Base-by-base conservation (phyloP, 164 flowering plant genomes). In the Vitis cinerea region DNA sequence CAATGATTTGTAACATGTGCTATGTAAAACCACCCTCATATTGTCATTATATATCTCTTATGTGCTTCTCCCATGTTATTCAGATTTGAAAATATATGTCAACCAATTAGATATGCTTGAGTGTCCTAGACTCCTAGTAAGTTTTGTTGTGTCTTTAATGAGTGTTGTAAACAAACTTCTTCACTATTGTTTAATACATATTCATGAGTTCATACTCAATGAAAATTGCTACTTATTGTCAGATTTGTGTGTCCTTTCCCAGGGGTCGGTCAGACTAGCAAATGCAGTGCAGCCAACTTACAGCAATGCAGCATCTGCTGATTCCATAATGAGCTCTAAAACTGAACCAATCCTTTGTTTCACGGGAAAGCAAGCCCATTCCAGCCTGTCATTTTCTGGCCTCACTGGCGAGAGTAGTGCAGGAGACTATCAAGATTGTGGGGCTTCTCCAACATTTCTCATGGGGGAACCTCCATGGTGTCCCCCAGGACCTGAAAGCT, bases 271-370 rank as follows among this genome's bases (percentile, higher is more conserved):
- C 64, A 85, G 83, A 76, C 65, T 74, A 54, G 59, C 55, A 13
- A 91, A 76, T 72, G 75, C 71, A n/a, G 23, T 74, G 69, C 89
- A 87, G 80, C 90, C 94, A 63, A 84, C 91, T 17, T 84, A 87
- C 84, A 91, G 96, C 83, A 88, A 86, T 82, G 88, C 83, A 54
- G 87, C 84, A 53, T 95, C 99, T 75, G 95, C 82, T 67, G 98
- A 92, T 80, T 93, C 97, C 12, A 59, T 81, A 44, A 86, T 83
- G 81, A 88, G 93, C 70, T 68, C 83, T 51, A 90, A 87, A 81
- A 91, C 91, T 16, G 98, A 95, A 49, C 88, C 93, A 17, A 74
- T 74, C 63, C 61, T 85, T 50, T 82, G 84, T 67, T 82, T 79
- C 50, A 64, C 83, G 9, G 52, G 86, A 61, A 85, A 62, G 78